Percentiles rank a stretch among this genome's conserved stretches.
Conservation (phyloP, 371 early-diverging fungal species). For the Choanephora cucurbitarum region DNA sequence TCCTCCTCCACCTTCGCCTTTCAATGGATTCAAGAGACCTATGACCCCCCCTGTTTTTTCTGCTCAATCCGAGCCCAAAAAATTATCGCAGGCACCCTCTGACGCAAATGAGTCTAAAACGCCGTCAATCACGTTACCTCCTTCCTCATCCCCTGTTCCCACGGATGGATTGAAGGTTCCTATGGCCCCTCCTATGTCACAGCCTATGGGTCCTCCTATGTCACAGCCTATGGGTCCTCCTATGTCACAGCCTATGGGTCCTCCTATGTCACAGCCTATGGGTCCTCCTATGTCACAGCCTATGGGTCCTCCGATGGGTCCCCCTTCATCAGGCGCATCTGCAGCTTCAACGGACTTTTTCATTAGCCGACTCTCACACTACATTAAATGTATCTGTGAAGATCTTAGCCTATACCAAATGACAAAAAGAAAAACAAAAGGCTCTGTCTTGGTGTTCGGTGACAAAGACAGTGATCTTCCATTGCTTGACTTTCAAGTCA, state of each 20-base stretch:
- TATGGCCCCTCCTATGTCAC: neutral
- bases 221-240: no score
- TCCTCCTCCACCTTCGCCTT: neutral
- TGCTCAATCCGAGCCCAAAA: no score
- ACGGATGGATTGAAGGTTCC: conserved; percentile 5
- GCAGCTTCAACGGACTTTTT: neutral
- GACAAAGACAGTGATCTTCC: conserved; percentile 14
- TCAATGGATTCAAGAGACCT: conserved; percentile 6
- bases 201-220: neutral
- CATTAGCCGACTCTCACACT: conserved; percentile 18
- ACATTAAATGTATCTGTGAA: conserved; percentile 17
- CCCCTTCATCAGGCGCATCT: neutral
- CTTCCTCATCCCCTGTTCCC: neutral
- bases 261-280: neutral
- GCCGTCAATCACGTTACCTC: neutral
- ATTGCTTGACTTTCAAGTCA: conserved; percentile 18
- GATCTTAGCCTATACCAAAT: conserved; percentile 20
- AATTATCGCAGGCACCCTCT: neutral
- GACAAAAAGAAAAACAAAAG: conserved; percentile 4
- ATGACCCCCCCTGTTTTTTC: neutral
- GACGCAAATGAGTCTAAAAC: conserved; percentile 1
- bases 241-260: neutral
- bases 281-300: neutral
- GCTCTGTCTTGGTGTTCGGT: conserved; percentile 18
- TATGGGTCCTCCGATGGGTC: neutral